Evolutionary conservation across 495 filamentous ascomycete genomes (phyloP), one percentile per base, ranked within the genome.

Genomic region (Choiromyces venosus): DNA sequence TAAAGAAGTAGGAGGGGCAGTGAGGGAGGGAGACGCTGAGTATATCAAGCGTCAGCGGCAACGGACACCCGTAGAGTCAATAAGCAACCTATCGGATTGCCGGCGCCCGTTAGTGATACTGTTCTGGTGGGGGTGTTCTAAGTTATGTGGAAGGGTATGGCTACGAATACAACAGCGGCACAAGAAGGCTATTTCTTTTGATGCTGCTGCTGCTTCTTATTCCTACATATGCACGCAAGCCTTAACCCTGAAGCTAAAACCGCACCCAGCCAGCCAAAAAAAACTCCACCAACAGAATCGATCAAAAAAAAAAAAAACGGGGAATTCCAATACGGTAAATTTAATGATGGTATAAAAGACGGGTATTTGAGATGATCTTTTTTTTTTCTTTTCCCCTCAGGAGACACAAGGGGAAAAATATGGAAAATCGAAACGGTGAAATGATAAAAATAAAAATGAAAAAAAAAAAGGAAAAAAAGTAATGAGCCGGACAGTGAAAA

Each of bases 31-130:
- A 77, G 66, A 37, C 65, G 75, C 66, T 66, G 72, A 70, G 75
- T 77, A 77, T 77, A 77, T 77, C 68, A 75, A 69, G 73, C 44
- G 39, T 71, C 69, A 72, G 74, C 75, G 71, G 37, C 65, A 56
- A 68, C 68, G 52, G 52, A 71, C 29, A 66, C 35, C 66, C 37
- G 52, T 52, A 69, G 66, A 73, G 64, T 64, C 67, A 76, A 71
- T 56, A 52, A 71, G 69, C 71, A 72, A 69, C 65, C 68, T 76
- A 72, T 72, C 67, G 38, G 52, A 61, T 61, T 61, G 52, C 52
- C 52, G 52, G 52, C 52, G 52, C 52, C 52, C 52, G 52, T 61
- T 61, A 61, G 52, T 61, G 52, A 56, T 25, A 40, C 39, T 10
- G 18, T 42, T 14, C n/a, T 61, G n/a, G 52, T 6, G 46, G 52